Conservation (phyloP, 1,284 basidiomycete species). For the Lignosus rhinocerotis region DNA sequence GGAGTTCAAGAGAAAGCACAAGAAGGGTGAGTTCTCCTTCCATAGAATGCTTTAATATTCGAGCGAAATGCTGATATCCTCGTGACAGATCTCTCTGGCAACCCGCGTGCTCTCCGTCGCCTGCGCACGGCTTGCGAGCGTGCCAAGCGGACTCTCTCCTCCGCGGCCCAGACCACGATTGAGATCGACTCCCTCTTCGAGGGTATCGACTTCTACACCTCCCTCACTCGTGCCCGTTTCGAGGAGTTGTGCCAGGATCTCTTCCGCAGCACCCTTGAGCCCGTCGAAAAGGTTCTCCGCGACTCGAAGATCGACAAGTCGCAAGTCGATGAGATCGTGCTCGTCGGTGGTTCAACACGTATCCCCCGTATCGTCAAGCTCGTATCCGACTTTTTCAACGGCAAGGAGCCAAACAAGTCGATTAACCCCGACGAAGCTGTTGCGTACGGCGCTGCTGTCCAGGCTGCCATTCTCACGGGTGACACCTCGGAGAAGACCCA, state of each 20-base stretch:
- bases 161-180: slow-evolving; percentile 94
- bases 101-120: slow-evolving; percentile 96
- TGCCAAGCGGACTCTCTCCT: slow-evolving; percentile 98
- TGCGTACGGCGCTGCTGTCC: slow-evolving; percentile 98
- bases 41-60: background rate
- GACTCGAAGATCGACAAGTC: slow-evolving; percentile 98
- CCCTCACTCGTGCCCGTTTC: slow-evolving; percentile 97
- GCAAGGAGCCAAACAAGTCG: slow-evolving; percentile 93
- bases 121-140: slow-evolving; percentile 98
- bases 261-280: slow-evolving; percentile 96
- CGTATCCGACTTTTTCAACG: slow-evolving; percentile 98
- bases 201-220: slow-evolving; percentile 98
- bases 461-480: slow-evolving; percentile 97
- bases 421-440: slow-evolving; percentile 99
- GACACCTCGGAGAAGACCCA: slow-evolving; percentile 98
- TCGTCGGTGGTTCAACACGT: slow-evolving; percentile 98
- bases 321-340: slow-evolving; percentile 94
- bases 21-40: slow-evolving; percentile 72
- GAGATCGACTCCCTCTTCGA: slow-evolving; percentile 98
- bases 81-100: slow-evolving; percentile 76
- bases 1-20: slow-evolving; percentile 99
- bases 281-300: slow-evolving; percentile 97
- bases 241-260: slow-evolving; percentile 98
- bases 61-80: slow-evolving; percentile 24
- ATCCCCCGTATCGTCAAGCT: slow-evolving; percentile 98